Conservation (phyloP, 2,329 filamentous ascomycete genomes). For the Alternaria metachromatica region DNA sequence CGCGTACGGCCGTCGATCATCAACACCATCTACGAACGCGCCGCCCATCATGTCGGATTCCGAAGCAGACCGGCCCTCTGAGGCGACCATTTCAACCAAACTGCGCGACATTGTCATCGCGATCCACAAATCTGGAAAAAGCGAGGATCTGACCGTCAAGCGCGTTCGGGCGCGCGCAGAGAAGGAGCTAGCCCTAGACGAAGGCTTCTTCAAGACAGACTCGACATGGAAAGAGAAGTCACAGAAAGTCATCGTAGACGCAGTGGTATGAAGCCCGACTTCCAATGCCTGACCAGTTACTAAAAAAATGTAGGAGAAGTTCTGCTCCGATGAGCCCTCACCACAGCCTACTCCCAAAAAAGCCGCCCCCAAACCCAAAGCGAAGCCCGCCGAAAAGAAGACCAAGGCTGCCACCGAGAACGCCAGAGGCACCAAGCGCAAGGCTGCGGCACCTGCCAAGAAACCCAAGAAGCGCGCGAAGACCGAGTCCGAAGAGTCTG, state of each 20-base stretch:
- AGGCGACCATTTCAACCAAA: constrained; percentile 48
- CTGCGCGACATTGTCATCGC: constrained; percentile 52
- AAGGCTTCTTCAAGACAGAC: constrained; percentile 63
- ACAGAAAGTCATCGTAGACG: constrained; percentile 39
- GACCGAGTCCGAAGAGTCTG: constrained; percentile 35
- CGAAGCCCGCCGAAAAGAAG: constrained; percentile 34
- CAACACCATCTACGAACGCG: constrained; percentile 12
- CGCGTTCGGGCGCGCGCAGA: constrained; percentile 62
- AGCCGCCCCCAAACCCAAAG: constrained; percentile 24
- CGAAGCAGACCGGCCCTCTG: constrained; percentile 39
- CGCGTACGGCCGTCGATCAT: constrained; percentile 10
- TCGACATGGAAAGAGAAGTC: constrained; percentile 63
- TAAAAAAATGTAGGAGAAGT: constrained; percentile 30
- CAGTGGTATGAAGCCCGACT: constrained; percentile 34
- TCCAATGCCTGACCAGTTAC: too few species aligned
- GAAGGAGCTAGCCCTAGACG: constrained; percentile 57
- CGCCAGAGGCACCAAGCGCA: constrained; percentile 40
- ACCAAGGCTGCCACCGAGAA: constrained; percentile 18
- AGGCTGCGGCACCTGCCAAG: constrained; percentile 34
- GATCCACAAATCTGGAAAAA: constrained; percentile 50
- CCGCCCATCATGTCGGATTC: constrained; percentile 42
- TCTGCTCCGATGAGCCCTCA: constrained; percentile 34
- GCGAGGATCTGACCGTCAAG: constrained; percentile 64
- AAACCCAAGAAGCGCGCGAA: constrained; percentile 29
- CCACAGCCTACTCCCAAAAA: constrained; percentile 29